These are phyloP conservation scores for Rhodotorula sp. DNA, from an alignment of 1,284 basidiomycete genomes.

Conservation along the genomic window DNA sequence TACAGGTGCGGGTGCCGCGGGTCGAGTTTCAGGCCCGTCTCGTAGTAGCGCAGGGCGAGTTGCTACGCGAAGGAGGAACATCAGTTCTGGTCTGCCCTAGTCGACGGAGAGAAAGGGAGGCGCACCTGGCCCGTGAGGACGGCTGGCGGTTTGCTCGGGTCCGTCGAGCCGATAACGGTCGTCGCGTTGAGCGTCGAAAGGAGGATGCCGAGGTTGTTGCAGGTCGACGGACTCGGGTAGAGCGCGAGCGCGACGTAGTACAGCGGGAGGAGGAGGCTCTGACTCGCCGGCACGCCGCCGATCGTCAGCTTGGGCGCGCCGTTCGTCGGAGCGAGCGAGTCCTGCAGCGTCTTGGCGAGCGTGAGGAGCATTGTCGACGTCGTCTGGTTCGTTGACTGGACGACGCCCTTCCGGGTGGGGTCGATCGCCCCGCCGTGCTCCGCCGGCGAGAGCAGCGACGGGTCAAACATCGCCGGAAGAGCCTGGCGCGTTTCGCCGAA, in stretches of 20 bases:
- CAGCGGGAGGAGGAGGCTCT: conserved; percentile 59
- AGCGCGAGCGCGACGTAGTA: conserved; percentile 64
- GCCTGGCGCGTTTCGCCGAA: conserved; percentile 46
- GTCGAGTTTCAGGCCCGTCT: conserved; percentile 61
- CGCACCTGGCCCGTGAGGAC: conserved; percentile 32
- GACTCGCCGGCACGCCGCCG: conserved; percentile 55
- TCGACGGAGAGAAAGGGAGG: not conserved
- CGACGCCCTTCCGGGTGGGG: conserved; percentile 42
- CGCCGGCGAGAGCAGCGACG: conserved; percentile 10
- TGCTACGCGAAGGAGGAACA: conserved; percentile 47
- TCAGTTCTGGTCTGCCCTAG: conserved; percentile 15
- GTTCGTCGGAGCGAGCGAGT: conserved; percentile 48
- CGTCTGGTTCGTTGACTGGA: conserved; percentile 50
- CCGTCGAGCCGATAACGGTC: conserved; percentile 47
- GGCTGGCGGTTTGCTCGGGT: conserved; percentile 42
- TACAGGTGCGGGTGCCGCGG: conserved; percentile 62
- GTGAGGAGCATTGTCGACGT: conserved; percentile 61
- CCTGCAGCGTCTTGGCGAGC: conserved; percentile 62
- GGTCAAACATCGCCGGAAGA: conserved; percentile 53
- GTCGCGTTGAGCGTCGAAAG: conserved; percentile 56
- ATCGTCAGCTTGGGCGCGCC: conserved; percentile 43
- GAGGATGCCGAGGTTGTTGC: conserved; percentile 66
- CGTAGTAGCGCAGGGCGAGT: conserved; percentile 62
- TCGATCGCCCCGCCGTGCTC: conserved; percentile 45
- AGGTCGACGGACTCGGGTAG: conserved; percentile 60